A percentile compares a stretch with the other conserved stretches of the same genome.
Conservation (phyloP, 1,284 basidiomycete species). For the Termitomyces sp. region DNA sequence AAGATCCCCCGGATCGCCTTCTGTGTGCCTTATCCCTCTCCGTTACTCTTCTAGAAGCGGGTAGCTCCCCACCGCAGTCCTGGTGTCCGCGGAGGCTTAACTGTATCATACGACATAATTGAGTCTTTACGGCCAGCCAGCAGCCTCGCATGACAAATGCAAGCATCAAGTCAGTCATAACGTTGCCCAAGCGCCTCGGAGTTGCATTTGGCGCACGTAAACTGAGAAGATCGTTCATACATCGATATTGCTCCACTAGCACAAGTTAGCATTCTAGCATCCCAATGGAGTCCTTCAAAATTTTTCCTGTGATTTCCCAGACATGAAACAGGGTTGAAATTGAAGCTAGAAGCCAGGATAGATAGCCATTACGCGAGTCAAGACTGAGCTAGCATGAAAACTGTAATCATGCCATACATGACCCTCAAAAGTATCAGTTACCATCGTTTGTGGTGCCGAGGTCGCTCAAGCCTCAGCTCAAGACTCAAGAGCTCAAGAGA, state of each 20-base stretch:
- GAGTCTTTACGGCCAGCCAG: not conserved
- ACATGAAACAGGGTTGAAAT: not conserved
- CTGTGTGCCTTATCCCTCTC: not conserved
- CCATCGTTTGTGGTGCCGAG: too few relatives aligned
- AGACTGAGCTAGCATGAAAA: not conserved
- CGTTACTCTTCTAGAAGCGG: not conserved
- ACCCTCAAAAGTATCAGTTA: not conserved
- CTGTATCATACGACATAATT: not conserved
- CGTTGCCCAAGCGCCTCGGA: not conserved
- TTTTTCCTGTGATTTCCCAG: not conserved
- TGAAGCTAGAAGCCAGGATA: not conserved
- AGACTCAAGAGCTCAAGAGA: too few relatives aligned
- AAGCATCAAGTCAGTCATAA: not conserved
- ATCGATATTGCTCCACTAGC: not conserved
- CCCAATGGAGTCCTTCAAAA: not conserved
- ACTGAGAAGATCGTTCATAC: not conserved
- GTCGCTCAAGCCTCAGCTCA: too few relatives aligned
- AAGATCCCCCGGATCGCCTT: constrained; percentile 7
- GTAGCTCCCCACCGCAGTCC: not conserved
- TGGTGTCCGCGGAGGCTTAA: not conserved
- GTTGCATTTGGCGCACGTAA: not conserved
- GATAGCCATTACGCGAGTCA: not conserved
- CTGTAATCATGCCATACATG: not conserved
- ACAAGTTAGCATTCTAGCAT: not conserved
- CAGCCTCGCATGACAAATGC: constrained; percentile 2